These are phyloP conservation scores for Diaporthe destruens DNA, from an alignment of 2,329 filamentous ascomycete species.

Conservation along the genomic window DNA sequence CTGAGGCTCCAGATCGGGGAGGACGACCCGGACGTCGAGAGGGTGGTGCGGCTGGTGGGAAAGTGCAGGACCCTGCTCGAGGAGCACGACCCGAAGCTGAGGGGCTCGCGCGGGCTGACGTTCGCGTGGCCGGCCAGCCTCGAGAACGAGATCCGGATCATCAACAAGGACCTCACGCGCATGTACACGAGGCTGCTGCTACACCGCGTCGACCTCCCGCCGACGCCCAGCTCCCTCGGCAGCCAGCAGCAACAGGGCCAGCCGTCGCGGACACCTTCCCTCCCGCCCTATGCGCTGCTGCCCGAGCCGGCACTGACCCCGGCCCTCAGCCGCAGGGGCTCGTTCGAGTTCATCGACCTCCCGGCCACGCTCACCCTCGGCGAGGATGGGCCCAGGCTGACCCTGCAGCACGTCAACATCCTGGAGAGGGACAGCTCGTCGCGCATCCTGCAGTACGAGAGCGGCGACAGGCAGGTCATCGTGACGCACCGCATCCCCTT, in stretches of 20 bases:
- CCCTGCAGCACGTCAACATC: constrained; percentile 20
- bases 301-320: constrained; percentile 27
- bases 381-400: constrained; percentile 8
- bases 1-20: constrained; percentile 21
- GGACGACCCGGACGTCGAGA: constrained; percentile 16
- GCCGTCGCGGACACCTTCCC: background rate
- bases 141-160: constrained; percentile 25
- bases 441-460: constrained; percentile 34
- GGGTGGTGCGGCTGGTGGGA: constrained; percentile 17
- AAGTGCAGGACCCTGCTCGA: constrained; percentile 33
- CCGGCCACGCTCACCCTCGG: background rate
- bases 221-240: constrained; percentile 13
- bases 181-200: constrained; percentile 28
- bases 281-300: constrained; percentile 14
- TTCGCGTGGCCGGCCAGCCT: constrained; percentile 31
- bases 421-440: constrained; percentile 30
- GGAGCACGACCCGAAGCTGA: constrained; percentile 30
- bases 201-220: constrained; percentile 15
- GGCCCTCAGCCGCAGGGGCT: constrained; percentile 15
- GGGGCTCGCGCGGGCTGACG: constrained; percentile 9
- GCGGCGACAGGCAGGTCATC: constrained; percentile 22
- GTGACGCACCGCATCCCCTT: constrained; percentile 33
- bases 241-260: constrained; percentile 5
- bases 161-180: constrained; percentile 29
- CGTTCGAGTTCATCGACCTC: constrained; percentile 28